A percentile compares a stretch with the other conserved stretches of the same genome.
Evolutionary conservation across 2,329 filamentous ascomycete genomes (phyloP).

Genomic region (Penicillium brevicompactum): DNA sequence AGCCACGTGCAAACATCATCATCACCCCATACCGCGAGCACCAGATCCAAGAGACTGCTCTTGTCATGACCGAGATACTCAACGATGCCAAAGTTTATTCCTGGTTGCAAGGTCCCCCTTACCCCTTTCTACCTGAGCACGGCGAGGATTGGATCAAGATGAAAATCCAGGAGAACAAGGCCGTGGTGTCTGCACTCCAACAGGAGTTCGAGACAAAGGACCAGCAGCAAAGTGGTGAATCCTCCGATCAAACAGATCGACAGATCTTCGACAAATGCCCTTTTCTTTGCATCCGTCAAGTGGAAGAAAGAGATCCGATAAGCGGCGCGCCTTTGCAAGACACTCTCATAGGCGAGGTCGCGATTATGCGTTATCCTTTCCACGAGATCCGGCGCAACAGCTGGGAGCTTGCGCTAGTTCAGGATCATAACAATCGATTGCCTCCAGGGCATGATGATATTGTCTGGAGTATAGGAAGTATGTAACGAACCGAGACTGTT

Average conservation of each 20-base stretch:
- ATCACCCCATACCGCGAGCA: conserved; percentile 27
- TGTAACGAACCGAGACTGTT: background rate
- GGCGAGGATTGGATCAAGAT: conserved; percentile 16
- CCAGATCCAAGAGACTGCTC: conserved; percentile 13
- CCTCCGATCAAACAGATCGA: background rate
- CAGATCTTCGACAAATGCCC: conserved; percentile 21
- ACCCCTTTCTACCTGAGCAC: conserved; percentile 26
- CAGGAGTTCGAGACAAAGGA: conserved; percentile 1
- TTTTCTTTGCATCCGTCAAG: conserved; percentile 25
- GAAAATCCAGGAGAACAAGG: conserved; percentile 5
- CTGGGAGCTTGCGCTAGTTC: conserved; percentile 17
- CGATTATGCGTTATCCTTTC: conserved; percentile 25
- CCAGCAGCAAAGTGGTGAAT: background rate
- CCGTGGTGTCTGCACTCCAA: background rate
- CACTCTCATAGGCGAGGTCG: conserved; percentile 28
- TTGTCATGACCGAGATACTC: conserved; percentile 14
- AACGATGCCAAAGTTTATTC: conserved; percentile 28
- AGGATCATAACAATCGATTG: conserved; percentile 20
- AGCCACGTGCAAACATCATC: conserved; percentile 27
- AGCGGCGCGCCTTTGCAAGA: conserved; percentile 12
- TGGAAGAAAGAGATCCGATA: conserved; percentile 3
- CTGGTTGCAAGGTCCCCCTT: conserved; percentile 27
- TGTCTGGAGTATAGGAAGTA: conserved; percentile 30
- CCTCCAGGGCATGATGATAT: conserved; percentile 25
- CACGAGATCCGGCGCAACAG: conserved; percentile 22